Evolutionary conservation across 257 asterid species (phyloP), one percentile per base, ranked within the genome.

Genomic region (Plantago ovata): DNA sequence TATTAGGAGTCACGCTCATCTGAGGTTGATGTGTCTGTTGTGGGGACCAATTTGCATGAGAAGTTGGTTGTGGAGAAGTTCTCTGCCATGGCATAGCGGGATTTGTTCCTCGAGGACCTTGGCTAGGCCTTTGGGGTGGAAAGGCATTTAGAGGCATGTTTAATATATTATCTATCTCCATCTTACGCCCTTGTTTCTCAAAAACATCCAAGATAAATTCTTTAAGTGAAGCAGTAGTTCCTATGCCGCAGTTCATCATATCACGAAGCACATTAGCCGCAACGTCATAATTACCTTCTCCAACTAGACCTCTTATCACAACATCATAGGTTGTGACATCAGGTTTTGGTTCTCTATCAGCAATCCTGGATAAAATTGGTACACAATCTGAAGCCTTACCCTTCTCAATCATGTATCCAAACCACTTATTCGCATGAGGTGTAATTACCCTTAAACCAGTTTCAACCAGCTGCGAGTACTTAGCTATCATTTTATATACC

Each of bases 401-500:
- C 63, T 84, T 87, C 73, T 78, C 87, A 62, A 91, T 71, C 73
- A 91, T 63, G 78, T 69, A 87, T 18, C 57, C 54, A 47, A 91
- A 91, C 96, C 95, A 91, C 77, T 76, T 78, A 61, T 87, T 80
- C 3, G 95, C 95, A 14, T 83, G 77, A 48, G 75, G 66, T 40
- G 91, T 94, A 40, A 91, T 91, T 60, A 91, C 92, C 76, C 96
- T 79, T 69, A 86, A 63, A 7, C 94, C 94, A 13, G 75, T 71
- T 60, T 78, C 96, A 43, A 76, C 96, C 96, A 91, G 81, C 72
- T 76, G 76, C 6, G 69, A 45, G 60, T 72, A 91, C 79, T 85
- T 87, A 73, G 78, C 89, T 61, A 91, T 38, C 71, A 79, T 68
- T 18, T 72, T 68, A 19, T 83, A 88, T 5, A 77, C 84, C 65